These are phyloP conservation scores for Septoria linicola DNA, from an alignment of 2,329 filamentous ascomycete genomes.

Conservation along the genomic window DNA sequence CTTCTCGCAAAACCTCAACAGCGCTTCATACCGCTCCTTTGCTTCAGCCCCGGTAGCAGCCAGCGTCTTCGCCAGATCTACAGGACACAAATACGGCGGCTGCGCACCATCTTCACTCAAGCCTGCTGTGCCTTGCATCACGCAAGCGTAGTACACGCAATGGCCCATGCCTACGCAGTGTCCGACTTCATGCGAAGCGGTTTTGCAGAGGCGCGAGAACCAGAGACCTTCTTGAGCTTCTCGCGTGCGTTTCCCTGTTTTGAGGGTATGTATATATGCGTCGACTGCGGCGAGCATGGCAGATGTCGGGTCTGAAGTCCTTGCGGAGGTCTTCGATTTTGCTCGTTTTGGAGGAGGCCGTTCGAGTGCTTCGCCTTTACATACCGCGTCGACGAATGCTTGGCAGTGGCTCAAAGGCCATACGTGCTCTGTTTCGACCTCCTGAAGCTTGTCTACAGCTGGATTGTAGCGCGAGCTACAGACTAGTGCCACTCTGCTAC, in stretches of 20 bases:
- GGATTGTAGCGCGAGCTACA: conserved; percentile 64
- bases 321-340: conserved; percentile 21
- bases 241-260: not conserved
- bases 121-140: conserved; percentile 61
- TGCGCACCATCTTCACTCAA: conserved; percentile 61
- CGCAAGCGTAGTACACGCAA: conserved; percentile 64
- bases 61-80: conserved; percentile 57
- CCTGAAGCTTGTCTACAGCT: conserved; percentile 43
- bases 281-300: conserved; percentile 22
- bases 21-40: conserved; percentile 42
- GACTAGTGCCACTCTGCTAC: conserved; percentile 61
- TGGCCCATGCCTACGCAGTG: conserved; percentile 69
- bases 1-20: conserved; percentile 46
- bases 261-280: not conserved
- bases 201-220: conserved; percentile 58
- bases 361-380: conserved; percentile 14
- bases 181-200: conserved; percentile 63
- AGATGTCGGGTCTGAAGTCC: not conserved
- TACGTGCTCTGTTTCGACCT: conserved; percentile 52
- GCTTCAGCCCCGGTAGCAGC: conserved; percentile 25
- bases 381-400: conserved; percentile 47
- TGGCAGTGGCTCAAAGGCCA: conserved; percentile 66
- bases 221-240: conserved; percentile 45
- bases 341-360: conserved; percentile 6
- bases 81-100: conserved; percentile 62